Base-by-base conservation (phyloP, 805 yeast genomes). In the Starmera caribaea region DNA sequence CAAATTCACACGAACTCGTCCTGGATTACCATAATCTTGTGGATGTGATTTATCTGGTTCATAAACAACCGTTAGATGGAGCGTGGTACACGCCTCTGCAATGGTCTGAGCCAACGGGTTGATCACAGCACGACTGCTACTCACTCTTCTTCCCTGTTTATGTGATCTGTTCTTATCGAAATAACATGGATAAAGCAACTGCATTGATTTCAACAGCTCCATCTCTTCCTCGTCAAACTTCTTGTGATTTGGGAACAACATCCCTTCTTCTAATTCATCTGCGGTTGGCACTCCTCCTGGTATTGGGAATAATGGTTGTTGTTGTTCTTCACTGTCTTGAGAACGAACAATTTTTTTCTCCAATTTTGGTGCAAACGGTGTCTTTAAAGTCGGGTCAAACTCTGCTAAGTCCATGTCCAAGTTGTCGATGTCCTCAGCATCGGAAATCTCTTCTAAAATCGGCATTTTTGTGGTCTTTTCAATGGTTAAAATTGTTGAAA, bases 11-110 rank as follows among this genome's bases (percentile, higher is more conserved):
- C 95, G 75, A 30, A 92, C 89, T 53, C 97, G 73, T n/a, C 98
- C 98, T 5, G 97, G 94, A 55, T 90, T 90, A 48, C 97, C 95
- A 73, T 81, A 92, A 62, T 90, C 97, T 59, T 89, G 95, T 11
- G 97, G 97, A 62, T 90, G 98, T 1, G 82, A 61, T 63, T 88
- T 92, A 43, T 82, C 86, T 44, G 90, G 78, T 61, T 85, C 92
- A 42, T 79, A 68, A 34, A 81, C 66, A 31, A 62, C 59, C 4
- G 52, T 45, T 26, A 65, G 42, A 12, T 59, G 58, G 15, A 68
- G 38, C 5, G 47, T 34, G 21, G 61, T 54, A 37, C 73, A 69
- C 38, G 95, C 97, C 50, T 87, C 95, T 10, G 81, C 72, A 16
- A 90, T 70, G 5, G 83, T 76, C 53, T 79, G 79, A 2, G 96